phyloP scores from a whole-genome alignment of 495 filamentous ascomycete genomes.

The Neurospora tetrasperma region DNA sequence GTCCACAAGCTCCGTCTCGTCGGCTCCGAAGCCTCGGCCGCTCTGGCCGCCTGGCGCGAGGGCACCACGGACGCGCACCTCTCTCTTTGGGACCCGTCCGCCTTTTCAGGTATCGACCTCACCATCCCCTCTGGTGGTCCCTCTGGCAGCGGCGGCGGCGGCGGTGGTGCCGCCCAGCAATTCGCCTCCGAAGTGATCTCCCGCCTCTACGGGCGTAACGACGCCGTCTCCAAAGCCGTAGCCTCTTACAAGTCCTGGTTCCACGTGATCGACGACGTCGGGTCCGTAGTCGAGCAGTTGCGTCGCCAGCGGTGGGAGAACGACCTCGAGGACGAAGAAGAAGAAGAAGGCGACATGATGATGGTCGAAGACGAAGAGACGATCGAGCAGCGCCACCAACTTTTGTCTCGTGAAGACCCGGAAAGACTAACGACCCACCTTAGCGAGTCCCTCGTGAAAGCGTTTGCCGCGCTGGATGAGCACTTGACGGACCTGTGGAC shows the following conservation, averaged over 20 bases:
- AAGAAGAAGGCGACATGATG: constrained; percentile 16
- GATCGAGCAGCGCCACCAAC: constrained; percentile 50
- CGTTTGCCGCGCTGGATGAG: constrained; percentile 49
- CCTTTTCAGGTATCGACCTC: constrained; percentile 33
- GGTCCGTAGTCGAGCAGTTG: constrained; percentile 53
- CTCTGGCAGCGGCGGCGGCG: constrained; percentile 13
- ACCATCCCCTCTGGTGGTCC: constrained; percentile 3
- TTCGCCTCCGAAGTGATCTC: constrained; percentile 37
- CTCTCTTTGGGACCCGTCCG: constrained; percentile 52
- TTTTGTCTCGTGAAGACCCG: constrained; percentile 67
- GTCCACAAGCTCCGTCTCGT: constrained; percentile 49
- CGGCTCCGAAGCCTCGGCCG: constrained; percentile 42
- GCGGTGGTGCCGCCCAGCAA: constrained; percentile 25
- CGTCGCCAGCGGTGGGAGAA: constrained; percentile 64
- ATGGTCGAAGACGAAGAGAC: constrained; percentile 41
- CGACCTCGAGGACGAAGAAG: constrained; percentile 55
- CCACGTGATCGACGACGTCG: constrained; percentile 48
- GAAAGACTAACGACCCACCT: constrained; percentile 51
- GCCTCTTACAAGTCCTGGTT: constrained; percentile 59
- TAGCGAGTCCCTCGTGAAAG: constrained; percentile 40
- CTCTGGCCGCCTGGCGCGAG: constrained; percentile 42
- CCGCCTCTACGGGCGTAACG: constrained; percentile 53
- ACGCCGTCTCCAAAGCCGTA: constrained; percentile 49
- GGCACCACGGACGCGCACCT: constrained; percentile 35
- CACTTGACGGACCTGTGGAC: constrained; percentile 41